Percentiles rank a stretch among this genome's conserved stretches.
Evolutionary conservation across 768 basidiomycete species (phyloP).

Genomic region (Tulasnella calospora): DNA sequence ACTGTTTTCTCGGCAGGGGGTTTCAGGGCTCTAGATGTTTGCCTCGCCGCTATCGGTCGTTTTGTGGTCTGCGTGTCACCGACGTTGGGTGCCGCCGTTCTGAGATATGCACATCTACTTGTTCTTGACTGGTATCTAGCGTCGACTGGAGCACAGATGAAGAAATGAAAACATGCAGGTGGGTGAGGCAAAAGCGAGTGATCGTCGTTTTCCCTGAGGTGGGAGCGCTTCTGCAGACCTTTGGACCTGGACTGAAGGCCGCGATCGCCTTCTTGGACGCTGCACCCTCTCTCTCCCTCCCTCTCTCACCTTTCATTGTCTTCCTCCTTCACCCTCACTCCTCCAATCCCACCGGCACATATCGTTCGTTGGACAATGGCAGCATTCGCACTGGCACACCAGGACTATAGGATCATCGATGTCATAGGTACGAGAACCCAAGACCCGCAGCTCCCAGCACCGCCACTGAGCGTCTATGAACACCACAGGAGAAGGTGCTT

Average conservation of each 20-base stretch:
- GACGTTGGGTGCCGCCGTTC: neutral
- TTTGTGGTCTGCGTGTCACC: neutral
- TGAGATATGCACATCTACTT: no score
- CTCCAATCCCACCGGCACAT: neutral
- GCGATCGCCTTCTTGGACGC: neutral
- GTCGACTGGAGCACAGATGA: neutral
- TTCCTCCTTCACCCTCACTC: neutral
- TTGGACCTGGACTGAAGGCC: slow-evolving; percentile 11
- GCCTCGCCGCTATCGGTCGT: neutral
- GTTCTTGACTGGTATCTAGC: neutral
- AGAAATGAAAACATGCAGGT: neutral
- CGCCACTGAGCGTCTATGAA: slow-evolving; percentile 6
- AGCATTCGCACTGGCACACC: neutral
- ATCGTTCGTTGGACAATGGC: neutral
- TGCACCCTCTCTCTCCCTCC: neutral
- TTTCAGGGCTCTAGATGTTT: neutral
- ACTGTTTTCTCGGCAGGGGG: neutral
- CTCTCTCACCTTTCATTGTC: neutral
- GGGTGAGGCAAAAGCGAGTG: neutral
- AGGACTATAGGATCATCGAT: slow-evolving; percentile 68
- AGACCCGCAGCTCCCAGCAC: neutral
- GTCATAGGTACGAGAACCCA: slow-evolving; percentile 45
- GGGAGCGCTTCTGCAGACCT: neutral
- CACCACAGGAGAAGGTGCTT: slow-evolving; percentile 69
- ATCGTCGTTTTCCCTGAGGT: slow-evolving; percentile 7